Evolutionary conservation across 371 early-diverging fungal genomes (phyloP).

Genomic region (Basidiobolus meristosporus): DNA sequence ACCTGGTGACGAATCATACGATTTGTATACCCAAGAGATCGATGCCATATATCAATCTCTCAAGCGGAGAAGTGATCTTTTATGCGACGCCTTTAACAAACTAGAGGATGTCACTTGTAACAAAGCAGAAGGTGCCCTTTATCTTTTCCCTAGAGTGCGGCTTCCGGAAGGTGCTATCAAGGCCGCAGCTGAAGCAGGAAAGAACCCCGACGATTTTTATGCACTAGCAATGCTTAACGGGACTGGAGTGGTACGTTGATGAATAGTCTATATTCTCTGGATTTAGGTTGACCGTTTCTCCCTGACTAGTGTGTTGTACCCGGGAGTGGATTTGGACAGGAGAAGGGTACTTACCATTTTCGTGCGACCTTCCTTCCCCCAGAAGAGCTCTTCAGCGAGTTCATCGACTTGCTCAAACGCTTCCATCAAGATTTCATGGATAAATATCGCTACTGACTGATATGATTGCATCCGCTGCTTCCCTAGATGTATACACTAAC

Average conservation of each 20-base stretch:
- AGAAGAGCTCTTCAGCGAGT: slow-evolving; percentile 75
- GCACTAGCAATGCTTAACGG: slow-evolving; percentile 74
- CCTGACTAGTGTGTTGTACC: no score
- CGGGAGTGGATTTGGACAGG: slow-evolving; percentile 93
- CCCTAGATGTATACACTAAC: no score
- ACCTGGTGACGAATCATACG: slow-evolving; percentile 55
- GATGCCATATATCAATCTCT: slow-evolving; percentile 69
- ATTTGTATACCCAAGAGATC: slow-evolving; percentile 50
- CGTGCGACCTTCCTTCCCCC: slow-evolving; percentile 90
- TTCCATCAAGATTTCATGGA: slow-evolving; percentile 73
- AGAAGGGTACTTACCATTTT: slow-evolving; percentile 83
- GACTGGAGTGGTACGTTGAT: slow-evolving; percentile 78
- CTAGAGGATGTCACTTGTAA: slow-evolving; percentile 79
- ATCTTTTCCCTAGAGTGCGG: slow-evolving; percentile 73
- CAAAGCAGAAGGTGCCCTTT: slow-evolving; percentile 86
- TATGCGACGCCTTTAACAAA: slow-evolving; percentile 57
- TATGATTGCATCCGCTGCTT: no score
- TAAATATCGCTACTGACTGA: slow-evolving; percentile 25
- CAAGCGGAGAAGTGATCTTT: slow-evolving; percentile 49
- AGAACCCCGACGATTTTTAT: slow-evolving; percentile 73
- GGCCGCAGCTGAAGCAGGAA: slow-evolving; percentile 39
- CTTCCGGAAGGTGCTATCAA: slow-evolving; percentile 56
- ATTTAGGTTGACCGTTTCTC: no score
- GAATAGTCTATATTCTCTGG: no score
- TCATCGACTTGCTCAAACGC: slow-evolving; percentile 40